phyloP scores from a whole-genome alignment of 768 basidiomycete genomes.

The Thelephora aurantiotincta region DNA sequence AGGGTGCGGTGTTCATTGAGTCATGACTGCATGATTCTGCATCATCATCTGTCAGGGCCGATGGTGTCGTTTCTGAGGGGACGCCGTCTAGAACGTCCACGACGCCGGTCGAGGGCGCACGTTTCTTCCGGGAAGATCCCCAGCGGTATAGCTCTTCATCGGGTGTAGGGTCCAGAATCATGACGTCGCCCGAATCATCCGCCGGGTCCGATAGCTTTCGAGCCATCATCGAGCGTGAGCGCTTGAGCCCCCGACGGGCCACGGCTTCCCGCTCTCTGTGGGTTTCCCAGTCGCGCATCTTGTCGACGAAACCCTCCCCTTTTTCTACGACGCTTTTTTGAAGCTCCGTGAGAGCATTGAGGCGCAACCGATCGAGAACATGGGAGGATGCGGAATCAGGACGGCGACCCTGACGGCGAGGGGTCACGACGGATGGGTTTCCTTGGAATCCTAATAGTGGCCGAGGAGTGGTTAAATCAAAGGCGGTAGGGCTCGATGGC shows the following conservation, averaged over 20 bases:
- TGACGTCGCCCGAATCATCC: conserved; percentile 40
- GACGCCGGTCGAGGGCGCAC: conserved; percentile 30
- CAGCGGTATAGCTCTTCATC: conserved; percentile 2
- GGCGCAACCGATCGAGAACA: conserved; percentile 34
- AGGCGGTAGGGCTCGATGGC: too few relatives aligned
- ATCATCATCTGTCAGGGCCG: conserved; percentile 23
- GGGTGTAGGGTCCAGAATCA: conserved; percentile 30
- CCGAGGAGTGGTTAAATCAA: too few relatives aligned
- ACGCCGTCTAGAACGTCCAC: conserved; percentile 20
- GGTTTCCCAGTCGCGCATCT: conserved; percentile 62
- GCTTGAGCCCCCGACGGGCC: not conserved
- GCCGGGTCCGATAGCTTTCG: conserved; percentile 9
- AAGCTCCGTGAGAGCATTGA: conserved; percentile 53
- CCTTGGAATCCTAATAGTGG: too few relatives aligned
- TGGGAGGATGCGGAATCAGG: conserved; percentile 4
- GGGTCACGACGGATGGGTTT: too few relatives aligned
- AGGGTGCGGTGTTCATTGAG: conserved; percentile 8
- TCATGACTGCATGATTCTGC: conserved; percentile 5
- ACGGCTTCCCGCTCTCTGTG: conserved; percentile 1
- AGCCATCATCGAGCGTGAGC: conserved; percentile 10
- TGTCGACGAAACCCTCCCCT: conserved; percentile 52
- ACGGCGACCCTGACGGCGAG: too few relatives aligned
- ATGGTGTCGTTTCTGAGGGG: conserved; percentile 15
- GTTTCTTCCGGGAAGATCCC: conserved; percentile 20
- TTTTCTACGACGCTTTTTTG: conserved; percentile 45